These are phyloP conservation scores for Adiantum capillusveneris DNA, from an alignment of 75 land plant genomes.

Conservation along the genomic window DNA sequence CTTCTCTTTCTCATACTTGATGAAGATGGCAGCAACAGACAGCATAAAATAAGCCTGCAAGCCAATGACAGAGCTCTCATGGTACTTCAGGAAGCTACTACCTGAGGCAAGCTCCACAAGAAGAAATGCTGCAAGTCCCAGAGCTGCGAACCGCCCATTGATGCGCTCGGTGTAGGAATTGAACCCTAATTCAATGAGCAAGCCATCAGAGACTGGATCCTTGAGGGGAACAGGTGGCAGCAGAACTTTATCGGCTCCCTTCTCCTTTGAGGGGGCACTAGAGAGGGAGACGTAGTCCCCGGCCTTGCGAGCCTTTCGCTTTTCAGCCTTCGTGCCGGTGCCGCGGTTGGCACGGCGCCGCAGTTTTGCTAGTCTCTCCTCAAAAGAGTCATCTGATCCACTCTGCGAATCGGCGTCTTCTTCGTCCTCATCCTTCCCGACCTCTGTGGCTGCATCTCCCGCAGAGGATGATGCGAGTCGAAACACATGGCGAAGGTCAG, in stretches of 20 bases:
- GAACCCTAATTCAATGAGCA: constrained; percentile 72
- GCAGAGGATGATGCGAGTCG: too few relatives aligned
- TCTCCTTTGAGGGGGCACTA: constrained; percentile 9
- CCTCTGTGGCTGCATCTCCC: too few relatives aligned
- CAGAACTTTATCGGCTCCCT: constrained; percentile 16
- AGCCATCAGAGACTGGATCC: constrained; percentile 53
- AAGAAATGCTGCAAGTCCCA: constrained; percentile 68
- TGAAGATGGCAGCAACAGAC: constrained; percentile 46
- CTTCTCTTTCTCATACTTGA: constrained; percentile 81
- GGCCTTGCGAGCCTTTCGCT: constrained; percentile 37
- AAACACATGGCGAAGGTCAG: too few relatives aligned
- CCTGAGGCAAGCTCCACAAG: constrained; percentile 77
- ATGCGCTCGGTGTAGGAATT: constrained; percentile 66
- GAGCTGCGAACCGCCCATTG: constrained; percentile 61
- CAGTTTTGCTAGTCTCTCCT: constrained; percentile 46
- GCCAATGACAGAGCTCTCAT: constrained; percentile 45
- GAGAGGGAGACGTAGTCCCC: constrained; percentile 10
- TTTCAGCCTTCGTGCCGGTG: constrained; percentile 77
- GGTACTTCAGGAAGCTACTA: constrained; percentile 51
- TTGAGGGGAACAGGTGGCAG: constrained; percentile 70
- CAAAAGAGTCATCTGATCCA: constrained; percentile 37
- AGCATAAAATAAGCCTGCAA: constrained; percentile 64
- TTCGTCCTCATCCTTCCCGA: not conserved
- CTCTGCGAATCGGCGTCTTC: not conserved
- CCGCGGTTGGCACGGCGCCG: constrained; percentile 49